Evolutionary conservation across 2,329 filamentous ascomycete genomes (phyloP), one percentile per base, ranked within the genome.

Genomic region (Ascochyta fabae): DNA sequence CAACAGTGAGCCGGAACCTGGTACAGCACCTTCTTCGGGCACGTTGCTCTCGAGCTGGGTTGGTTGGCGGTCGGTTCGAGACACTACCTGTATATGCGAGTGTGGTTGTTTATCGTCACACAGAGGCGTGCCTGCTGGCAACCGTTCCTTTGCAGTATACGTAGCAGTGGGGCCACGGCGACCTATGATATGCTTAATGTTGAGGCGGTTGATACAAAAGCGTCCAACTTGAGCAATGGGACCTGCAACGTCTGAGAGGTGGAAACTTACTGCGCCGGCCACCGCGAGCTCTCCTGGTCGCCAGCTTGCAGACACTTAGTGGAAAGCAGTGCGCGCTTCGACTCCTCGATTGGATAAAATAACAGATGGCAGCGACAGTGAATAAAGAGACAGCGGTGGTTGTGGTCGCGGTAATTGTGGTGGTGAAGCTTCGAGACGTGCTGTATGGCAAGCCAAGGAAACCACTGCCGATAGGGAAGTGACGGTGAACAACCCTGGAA

Each of bases 81-180:
- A 49, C 1, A 73, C 55, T 19, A 70, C 45, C 10, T 60, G 68
- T 29, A 72, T 69, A 48, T 70, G 70, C 3, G 64, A 64, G 39
- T 67, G 59, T 19, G 55, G 57, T 12, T 53, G 24, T 39, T 29
- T 52, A 29, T 45, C 35, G 12, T 34, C 31, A 29, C 54, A 54
- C 6, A 48, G 38, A 6, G 47, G 59, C 2, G 62, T 65, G 13
- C 62, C 63, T 24, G 59, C 26, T 15, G 66, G 66, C 16, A 63
- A 44, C 29, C 63, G 61, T 36, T 59, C 59, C 46, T 31, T 63
- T 22, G 56, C 45, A 19, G 51, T 47, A 13, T 56, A 47, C 24
- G 55, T 34, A 58, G 53, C 48, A 51, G 60, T 53, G 42, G 57
- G 50, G 27, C 55, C 45, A 48, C 66, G 66, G 58, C 66, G 65